Evolutionary conservation across 352 stramenopile genomes (phyloP).

Genomic region (Phytophthora capsici): DNA sequence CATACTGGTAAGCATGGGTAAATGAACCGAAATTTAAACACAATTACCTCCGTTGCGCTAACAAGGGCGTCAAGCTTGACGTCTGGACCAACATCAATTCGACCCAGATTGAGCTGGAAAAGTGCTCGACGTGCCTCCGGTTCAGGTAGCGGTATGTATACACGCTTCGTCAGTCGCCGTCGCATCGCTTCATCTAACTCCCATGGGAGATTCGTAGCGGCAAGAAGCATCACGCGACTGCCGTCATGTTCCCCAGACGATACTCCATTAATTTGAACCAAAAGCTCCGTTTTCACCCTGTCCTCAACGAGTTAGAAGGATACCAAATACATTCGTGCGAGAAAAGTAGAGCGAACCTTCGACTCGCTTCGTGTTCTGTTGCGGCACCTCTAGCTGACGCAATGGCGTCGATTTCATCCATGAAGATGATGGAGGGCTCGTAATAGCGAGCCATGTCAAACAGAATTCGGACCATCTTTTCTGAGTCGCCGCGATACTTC

Average conservation of each 20-base stretch:
- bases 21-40: neutral
- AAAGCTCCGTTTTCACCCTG: slow-evolving; percentile 97
- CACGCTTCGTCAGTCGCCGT: slow-evolving; percentile 95
- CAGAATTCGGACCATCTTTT: slow-evolving; percentile 97
- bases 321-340: neutral
- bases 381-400: slow-evolving; percentile 69
- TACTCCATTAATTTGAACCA: slow-evolving; percentile 98
- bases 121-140: slow-evolving; percentile 65
- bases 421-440: slow-evolving; percentile 97
- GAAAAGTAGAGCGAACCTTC: slow-evolving; percentile 44
- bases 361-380: slow-evolving; percentile 87
- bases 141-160: slow-evolving; percentile 84
- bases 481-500: slow-evolving; percentile 95
- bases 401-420: slow-evolving; percentile 98
- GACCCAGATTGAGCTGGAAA: slow-evolving; percentile 79
- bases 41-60: slow-evolving; percentile 60
- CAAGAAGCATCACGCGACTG: slow-evolving; percentile 92
- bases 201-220: slow-evolving; percentile 97
- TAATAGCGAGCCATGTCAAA: slow-evolving; percentile 99
- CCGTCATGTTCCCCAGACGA: slow-evolving; percentile 53
- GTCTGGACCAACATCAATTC: slow-evolving; percentile 82
- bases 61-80: slow-evolving; percentile 80
- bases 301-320: slow-evolving; percentile 7
- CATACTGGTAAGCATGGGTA: neutral
- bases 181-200: slow-evolving; percentile 97